Conservation (phyloP, 495 filamentous ascomycete genomes). For the Penicillium robsamsonii region DNA sequence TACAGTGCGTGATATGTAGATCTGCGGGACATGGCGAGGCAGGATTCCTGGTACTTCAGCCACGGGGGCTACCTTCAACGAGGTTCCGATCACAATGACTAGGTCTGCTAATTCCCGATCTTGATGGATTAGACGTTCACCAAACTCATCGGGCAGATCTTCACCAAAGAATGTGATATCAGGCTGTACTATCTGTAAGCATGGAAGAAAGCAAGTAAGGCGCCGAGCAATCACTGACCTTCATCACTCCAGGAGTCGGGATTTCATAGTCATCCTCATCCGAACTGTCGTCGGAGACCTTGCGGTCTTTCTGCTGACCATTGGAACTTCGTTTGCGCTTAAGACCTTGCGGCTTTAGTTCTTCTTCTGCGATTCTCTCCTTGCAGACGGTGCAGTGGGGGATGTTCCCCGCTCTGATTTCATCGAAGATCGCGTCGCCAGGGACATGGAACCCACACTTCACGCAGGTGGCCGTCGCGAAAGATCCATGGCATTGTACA, state of each 20-base stretch:
- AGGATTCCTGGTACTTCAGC: slow-evolving; percentile 83
- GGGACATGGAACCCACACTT: slow-evolving; percentile 75
- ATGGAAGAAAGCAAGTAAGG: background rate
- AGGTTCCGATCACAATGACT: slow-evolving; percentile 96
- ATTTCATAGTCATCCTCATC: slow-evolving; percentile 72
- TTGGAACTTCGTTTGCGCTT: slow-evolving; percentile 78
- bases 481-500: slow-evolving; percentile 94
- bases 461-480: slow-evolving; percentile 86
- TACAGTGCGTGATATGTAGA: slow-evolving; percentile 86
- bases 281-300: slow-evolving; percentile 59
- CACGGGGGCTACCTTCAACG: slow-evolving; percentile 93
- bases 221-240: slow-evolving; percentile 42
- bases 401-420: slow-evolving; percentile 71
- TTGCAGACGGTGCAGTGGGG: slow-evolving; percentile 52
- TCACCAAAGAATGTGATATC: slow-evolving; percentile 93
- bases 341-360: slow-evolving; percentile 43
- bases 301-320: slow-evolving; percentile 51
- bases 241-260: slow-evolving; percentile 84
- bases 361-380: slow-evolving; percentile 41
- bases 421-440: slow-evolving; percentile 72
- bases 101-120: slow-evolving; percentile 80
- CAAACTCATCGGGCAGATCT: slow-evolving; percentile 76
- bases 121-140: slow-evolving; percentile 71
- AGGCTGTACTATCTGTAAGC: slow-evolving; percentile 45
- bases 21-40: slow-evolving; percentile 78